Percentiles rank a stretch among this genome's conserved stretches.
phyloP scores from a whole-genome alignment of 257 asterid genomes.

The Solanum pennellii region DNA sequence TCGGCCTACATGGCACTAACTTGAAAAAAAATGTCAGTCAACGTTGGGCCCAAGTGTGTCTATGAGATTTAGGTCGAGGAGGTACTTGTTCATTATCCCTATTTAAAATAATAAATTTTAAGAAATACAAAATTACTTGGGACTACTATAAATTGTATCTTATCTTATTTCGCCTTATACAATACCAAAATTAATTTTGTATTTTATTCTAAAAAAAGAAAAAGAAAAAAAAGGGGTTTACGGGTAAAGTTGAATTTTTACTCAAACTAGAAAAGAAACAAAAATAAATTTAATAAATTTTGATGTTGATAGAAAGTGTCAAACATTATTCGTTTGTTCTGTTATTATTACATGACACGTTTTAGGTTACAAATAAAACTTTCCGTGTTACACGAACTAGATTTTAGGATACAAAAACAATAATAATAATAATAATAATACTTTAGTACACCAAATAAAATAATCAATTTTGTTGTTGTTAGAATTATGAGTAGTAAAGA shows the following conservation, averaged over 20 bases:
- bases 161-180: not conserved
- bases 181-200: not conserved
- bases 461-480: not conserved
- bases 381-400: not conserved
- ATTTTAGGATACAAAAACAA: not conserved
- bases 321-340: not conserved
- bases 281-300: not conserved
- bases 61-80: too few relatives aligned
- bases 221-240: not conserved
- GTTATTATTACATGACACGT: not conserved
- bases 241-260: not conserved
- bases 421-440: not conserved
- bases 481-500: conserved; percentile 34
- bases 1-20: too few relatives aligned
- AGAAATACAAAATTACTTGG: too few relatives aligned
- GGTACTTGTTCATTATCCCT: too few relatives aligned
- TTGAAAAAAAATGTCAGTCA: too few relatives aligned
- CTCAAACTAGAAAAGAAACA: not conserved
- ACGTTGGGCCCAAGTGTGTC: too few relatives aligned
- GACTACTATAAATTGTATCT: too few relatives aligned
- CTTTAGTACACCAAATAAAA: not conserved
- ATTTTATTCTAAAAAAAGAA: not conserved
- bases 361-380: not conserved
- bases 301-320: not conserved
- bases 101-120: too few relatives aligned